phyloP scores from a whole-genome alignment of 139 green algal species.

The Tetraselmis chui region DNA sequence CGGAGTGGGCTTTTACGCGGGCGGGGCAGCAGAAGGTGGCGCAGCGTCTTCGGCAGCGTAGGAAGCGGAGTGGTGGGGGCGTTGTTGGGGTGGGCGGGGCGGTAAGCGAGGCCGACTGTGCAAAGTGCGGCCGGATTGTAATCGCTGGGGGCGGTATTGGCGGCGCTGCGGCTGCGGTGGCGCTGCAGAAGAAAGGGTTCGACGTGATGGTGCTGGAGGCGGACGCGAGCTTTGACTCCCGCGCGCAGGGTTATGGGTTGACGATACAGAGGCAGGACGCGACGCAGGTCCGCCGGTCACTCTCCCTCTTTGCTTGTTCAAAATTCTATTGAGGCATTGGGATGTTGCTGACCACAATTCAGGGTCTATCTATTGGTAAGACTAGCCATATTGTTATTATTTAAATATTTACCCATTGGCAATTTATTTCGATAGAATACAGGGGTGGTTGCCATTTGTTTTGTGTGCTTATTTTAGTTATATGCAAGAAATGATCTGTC shows the following conservation, averaged over 20 bases:
- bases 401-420: too few species aligned
- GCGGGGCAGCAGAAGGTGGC: conserved; percentile 13
- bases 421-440: too few species aligned
- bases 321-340: too few species aligned
- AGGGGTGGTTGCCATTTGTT: too few species aligned
- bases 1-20: conserved; percentile 23
- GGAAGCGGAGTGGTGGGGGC: not conserved
- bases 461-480: too few species aligned
- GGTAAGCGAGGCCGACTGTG: not conserved
- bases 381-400: too few species aligned
- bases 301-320: too few species aligned
- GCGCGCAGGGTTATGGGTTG: conserved; percentile 24
- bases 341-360: too few species aligned
- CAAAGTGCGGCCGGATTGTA: conserved; percentile 20
- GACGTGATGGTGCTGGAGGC: conserved; percentile 26
- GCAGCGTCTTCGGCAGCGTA: conserved; percentile 8
- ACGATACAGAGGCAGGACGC: conserved; percentile 17
- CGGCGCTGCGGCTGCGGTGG: conserved; percentile 20
- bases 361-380: too few species aligned
- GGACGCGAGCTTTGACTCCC: conserved; percentile 21
- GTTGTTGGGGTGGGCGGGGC: not conserved
- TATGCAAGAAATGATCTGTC: too few species aligned
- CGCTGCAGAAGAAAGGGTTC: conserved; percentile 29
- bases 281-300: too few species aligned
- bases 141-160: conserved; percentile 32